Conservation (phyloP, 192 early-diverging fungal genomes). For the Polychytrium aggregatum region DNA sequence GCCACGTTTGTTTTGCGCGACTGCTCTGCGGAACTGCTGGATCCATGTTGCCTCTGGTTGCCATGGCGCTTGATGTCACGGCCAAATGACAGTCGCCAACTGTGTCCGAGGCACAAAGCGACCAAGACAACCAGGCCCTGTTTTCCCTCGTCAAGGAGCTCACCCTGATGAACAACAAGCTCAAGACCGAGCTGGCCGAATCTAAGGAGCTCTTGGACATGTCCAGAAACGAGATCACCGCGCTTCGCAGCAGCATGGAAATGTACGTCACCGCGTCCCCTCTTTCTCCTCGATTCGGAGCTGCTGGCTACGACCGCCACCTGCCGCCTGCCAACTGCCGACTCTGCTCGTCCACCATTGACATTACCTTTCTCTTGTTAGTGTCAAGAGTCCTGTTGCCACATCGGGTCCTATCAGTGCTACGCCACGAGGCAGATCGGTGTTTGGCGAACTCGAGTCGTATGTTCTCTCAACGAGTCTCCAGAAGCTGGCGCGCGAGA, state of each 20-base stretch:
- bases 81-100: no score
- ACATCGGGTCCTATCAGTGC: background rate
- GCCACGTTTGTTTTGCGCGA: background rate
- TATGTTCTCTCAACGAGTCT: constrained; percentile 3
- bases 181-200: constrained; percentile 3
- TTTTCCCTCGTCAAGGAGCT: constrained; percentile 1
- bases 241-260: no score
- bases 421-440: constrained; percentile 1
- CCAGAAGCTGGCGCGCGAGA: background rate
- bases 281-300: background rate
- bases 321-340: background rate
- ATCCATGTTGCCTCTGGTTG: background rate
- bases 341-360: background rate
- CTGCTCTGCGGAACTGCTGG: background rate
- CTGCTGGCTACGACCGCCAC: background rate
- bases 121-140: no score
- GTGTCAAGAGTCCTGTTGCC: background rate
- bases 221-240: no score
- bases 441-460: constrained; percentile 9
- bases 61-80: background rate
- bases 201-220: background rate
- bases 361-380: background rate
- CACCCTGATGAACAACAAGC: background rate
- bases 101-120: no score
- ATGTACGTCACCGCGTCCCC: no score